Percentiles rank a stretch among this genome's conserved stretches.
These are phyloP conservation scores for Bretziella fagacearum DNA, from an alignment of 2,329 filamentous ascomycete species.

Conservation along the genomic window DNA sequence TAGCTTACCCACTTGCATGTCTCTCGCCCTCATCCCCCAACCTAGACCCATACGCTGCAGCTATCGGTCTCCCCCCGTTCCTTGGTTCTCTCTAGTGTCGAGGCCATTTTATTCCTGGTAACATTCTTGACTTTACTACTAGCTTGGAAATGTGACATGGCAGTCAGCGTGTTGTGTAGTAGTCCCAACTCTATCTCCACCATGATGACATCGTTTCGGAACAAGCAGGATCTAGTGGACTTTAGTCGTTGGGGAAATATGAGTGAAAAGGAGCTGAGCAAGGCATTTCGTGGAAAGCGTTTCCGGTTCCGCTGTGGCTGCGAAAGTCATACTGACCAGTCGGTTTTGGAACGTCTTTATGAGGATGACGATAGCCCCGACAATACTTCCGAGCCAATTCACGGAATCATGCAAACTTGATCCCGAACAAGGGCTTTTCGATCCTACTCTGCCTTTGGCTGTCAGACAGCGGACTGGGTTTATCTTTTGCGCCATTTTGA, in stretches of 20 bases:
- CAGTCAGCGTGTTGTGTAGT: conserved; percentile 15
- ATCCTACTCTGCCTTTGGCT: conserved; percentile 18
- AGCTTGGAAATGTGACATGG: conserved; percentile 12
- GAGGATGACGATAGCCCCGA: not conserved
- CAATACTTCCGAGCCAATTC: not conserved
- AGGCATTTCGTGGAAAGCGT: conserved; percentile 1
- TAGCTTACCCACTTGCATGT: too few relatives aligned
- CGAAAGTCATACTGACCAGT: not conserved
- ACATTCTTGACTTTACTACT: conserved; percentile 15
- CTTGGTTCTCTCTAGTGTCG: conserved; percentile 19
- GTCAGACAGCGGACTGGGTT: conserved; percentile 12
- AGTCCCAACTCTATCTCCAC: conserved; percentile 20
- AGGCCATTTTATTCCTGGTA: conserved; percentile 19
- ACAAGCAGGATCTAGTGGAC: conserved; percentile 14
- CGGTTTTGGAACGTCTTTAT: not conserved
- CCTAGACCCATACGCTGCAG: too few relatives aligned
- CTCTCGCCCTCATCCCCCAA: too few relatives aligned
- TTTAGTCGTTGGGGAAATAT: conserved; percentile 7
- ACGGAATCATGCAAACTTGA: not conserved
- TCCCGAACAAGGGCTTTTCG: not conserved
- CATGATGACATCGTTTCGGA: conserved; percentile 16
- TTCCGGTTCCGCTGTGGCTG: conserved; percentile 16
- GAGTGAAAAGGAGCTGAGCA: not conserved
- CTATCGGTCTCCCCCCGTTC: too few relatives aligned
- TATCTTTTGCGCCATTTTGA: not conserved